Conservation (phyloP, 2,329 filamentous ascomycete genomes). For the Sarocladiaceae sp. region DNA sequence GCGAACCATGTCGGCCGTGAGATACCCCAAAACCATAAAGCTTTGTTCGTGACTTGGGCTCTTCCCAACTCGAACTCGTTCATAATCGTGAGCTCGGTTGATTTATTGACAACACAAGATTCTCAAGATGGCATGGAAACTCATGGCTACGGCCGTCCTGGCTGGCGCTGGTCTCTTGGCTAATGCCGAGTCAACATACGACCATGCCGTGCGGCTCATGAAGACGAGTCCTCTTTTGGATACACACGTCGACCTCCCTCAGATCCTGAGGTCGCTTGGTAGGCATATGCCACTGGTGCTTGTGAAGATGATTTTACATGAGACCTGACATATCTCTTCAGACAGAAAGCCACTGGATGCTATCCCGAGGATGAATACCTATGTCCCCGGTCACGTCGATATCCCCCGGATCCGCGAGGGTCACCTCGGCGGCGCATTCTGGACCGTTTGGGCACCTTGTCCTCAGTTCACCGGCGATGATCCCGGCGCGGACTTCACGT, state of each 20-base stretch:
- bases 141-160: background rate
- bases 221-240: slow-evolving; percentile 3
- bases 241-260: slow-evolving; percentile 2
- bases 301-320: background rate
- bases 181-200: slow-evolving; percentile 3
- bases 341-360: slow-evolving; percentile 3
- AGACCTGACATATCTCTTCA: background rate
- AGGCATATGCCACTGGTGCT: background rate
- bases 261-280: slow-evolving; percentile 4
- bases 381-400: slow-evolving; percentile 65
- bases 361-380: slow-evolving; percentile 5
- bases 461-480: slow-evolving; percentile 35
- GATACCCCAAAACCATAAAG: no score
- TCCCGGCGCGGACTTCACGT: slow-evolving; percentile 1
- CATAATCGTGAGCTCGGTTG: no score
- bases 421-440: slow-evolving; percentile 78
- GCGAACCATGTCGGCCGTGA: no score
- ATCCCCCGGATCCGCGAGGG: slow-evolving; percentile 67
- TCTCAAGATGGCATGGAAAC: background rate
- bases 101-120: background rate
- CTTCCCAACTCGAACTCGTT: no score
- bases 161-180: background rate
- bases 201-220: slow-evolving; percentile 5
- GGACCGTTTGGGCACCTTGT: slow-evolving; percentile 80
- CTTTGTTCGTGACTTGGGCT: no score